Percentiles rank a stretch among this genome's conserved stretches.
Conservation (phyloP, 2,329 filamentous ascomycete genomes). For the Colletotrichum orchidophilum region DNA sequence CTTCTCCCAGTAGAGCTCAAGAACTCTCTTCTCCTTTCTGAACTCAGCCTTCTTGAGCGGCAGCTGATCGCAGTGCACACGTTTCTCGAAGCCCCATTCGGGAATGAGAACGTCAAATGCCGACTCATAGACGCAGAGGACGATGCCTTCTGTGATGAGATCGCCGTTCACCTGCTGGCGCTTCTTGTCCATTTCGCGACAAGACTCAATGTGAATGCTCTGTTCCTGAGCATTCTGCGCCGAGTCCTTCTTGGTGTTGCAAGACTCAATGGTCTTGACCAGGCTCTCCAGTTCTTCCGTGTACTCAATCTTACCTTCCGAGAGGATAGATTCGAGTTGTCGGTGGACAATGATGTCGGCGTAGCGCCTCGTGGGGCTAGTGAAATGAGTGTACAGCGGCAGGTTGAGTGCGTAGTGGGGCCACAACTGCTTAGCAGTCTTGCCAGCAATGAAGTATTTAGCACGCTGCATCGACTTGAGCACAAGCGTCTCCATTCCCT, state of each 20-base stretch:
- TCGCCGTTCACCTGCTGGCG: slow-evolving; percentile 88
- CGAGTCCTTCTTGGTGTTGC: slow-evolving; percentile 99
- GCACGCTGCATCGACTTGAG: slow-evolving; percentile 96
- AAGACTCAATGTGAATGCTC: slow-evolving; percentile 98
- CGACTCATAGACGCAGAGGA: slow-evolving; percentile 97
- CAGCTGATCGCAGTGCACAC: slow-evolving; percentile 97
- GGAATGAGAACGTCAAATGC: slow-evolving; percentile 98
- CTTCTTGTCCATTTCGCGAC: slow-evolving; percentile 93
- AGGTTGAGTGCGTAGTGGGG: slow-evolving; percentile 93
- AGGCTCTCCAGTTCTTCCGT: slow-evolving; percentile 88
- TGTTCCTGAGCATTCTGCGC: slow-evolving; percentile 98
- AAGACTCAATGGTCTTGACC: slow-evolving; percentile 91
- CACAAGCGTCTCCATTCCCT: slow-evolving; percentile 96
- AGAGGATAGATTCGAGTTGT: slow-evolving; percentile 88
- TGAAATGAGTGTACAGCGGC: slow-evolving; percentile 96
- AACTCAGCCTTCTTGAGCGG: slow-evolving; percentile 99
- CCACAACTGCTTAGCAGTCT: slow-evolving; percentile 79
- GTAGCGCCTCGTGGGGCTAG: slow-evolving; percentile 92
- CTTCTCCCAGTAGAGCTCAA: slow-evolving; percentile 99
- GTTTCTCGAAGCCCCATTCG: slow-evolving; percentile 98
- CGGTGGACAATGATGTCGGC: slow-evolving; percentile 95
- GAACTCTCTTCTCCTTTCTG: slow-evolving; percentile 91
- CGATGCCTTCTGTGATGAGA: slow-evolving; percentile 93
- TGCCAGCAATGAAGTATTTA: slow-evolving; percentile 91
- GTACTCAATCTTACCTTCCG: slow-evolving; percentile 84